Evolutionary conservation across 306 rosid species (phyloP).

Genomic region (Vigna hirtella): DNA sequence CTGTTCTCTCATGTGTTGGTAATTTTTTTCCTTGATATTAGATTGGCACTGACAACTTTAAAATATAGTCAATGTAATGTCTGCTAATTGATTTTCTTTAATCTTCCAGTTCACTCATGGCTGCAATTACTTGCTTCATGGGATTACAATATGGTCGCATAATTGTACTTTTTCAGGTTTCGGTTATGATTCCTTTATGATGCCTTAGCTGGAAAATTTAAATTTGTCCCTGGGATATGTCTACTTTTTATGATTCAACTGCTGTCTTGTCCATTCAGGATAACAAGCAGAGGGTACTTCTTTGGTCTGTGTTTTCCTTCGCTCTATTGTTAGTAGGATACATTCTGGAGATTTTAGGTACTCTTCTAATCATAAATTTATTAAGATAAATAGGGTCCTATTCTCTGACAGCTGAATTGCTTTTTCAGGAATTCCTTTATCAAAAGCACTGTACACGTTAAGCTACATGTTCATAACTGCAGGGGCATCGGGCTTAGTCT

Average conservation of each 20-base stretch:
- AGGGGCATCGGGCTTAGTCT: slow-evolving; percentile 78
- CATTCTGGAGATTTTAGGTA: slow-evolving; percentile 69
- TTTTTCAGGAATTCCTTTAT: slow-evolving; percentile 73
- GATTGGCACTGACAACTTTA: slow-evolving; percentile 26
- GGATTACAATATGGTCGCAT: slow-evolving; percentile 79
- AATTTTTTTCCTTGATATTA: slow-evolving; percentile 13
- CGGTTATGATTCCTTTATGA: slow-evolving; percentile 28
- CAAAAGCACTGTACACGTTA: slow-evolving; percentile 77
- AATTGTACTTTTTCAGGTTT: slow-evolving; percentile 68
- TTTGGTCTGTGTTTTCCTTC: slow-evolving; percentile 65
- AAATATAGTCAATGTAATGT: slow-evolving; percentile 21
- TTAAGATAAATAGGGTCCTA: slow-evolving; percentile 19
- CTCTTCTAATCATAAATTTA: slow-evolving; percentile 27
- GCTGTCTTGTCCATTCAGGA: slow-evolving; percentile 53
- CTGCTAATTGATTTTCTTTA: slow-evolving; percentile 45
- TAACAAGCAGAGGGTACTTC: slow-evolving; percentile 61
- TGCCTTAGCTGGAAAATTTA: slow-evolving; percentile 33
- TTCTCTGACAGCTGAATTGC: slow-evolving; percentile 41
- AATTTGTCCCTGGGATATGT: slow-evolving; percentile 23
- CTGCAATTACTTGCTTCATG: slow-evolving; percentile 72
- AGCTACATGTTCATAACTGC: slow-evolving; percentile 78
- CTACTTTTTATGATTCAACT: slow-evolving; percentile 35
- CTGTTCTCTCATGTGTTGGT: not conserved
- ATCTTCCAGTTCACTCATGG: slow-evolving; percentile 81
- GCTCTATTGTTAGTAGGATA: slow-evolving; percentile 60